phyloP scores from a whole-genome alignment of 768 basidiomycete genomes.

The Mrakia frigida region DNA sequence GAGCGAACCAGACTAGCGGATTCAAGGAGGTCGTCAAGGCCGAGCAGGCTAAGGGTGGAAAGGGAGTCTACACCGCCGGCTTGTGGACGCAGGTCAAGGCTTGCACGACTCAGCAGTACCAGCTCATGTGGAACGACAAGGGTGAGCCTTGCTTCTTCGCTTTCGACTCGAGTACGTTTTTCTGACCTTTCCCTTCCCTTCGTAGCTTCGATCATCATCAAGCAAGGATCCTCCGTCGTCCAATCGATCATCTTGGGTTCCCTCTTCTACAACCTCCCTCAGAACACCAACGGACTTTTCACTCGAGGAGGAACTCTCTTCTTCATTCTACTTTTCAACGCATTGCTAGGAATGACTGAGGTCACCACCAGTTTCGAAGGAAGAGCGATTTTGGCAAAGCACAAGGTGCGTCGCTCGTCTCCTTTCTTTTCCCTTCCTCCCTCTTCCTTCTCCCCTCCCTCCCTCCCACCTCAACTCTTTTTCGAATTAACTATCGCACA shows the following conservation, averaged over 20 bases:
- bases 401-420: conserved; percentile 34
- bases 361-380: conserved; percentile 51
- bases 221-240: conserved; percentile 43
- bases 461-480: too few relatives aligned
- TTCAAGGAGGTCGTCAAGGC: conserved; percentile 70
- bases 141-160: conserved; percentile 39
- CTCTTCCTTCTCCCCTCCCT: too few relatives aligned
- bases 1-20: conserved; percentile 58
- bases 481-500: too few relatives aligned
- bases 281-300: conserved; percentile 73
- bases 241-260: conserved; percentile 66
- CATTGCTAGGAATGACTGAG: conserved; percentile 38
- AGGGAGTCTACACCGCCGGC: conserved; percentile 54
- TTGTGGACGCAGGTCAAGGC: conserved; percentile 68
- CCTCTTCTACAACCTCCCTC: conserved; percentile 66
- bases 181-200: neutral
- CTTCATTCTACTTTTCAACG: conserved; percentile 37
- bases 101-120: conserved; percentile 67
- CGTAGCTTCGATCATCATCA: conserved; percentile 50
- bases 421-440: too few relatives aligned
- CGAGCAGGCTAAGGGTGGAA: conserved; percentile 58
- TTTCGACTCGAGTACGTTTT: neutral
- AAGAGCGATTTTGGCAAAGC: conserved; percentile 57
- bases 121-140: conserved; percentile 60
- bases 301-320: conserved; percentile 81